phyloP scores from a whole-genome alignment of 2,329 filamentous ascomycete genomes.

The Cladobotryum mycophilum region DNA sequence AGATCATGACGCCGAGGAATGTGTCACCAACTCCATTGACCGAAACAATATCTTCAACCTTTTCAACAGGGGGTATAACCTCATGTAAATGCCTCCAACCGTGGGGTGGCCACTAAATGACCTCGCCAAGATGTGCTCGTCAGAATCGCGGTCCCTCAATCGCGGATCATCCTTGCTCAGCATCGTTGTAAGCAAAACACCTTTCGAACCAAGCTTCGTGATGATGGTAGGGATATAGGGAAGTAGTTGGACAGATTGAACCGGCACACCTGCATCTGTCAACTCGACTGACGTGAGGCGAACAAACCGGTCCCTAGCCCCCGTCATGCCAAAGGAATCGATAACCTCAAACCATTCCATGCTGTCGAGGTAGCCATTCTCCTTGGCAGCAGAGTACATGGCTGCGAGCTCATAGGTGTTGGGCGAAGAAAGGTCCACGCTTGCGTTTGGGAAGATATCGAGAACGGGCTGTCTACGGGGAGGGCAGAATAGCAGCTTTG shows the following conservation, averaged over 20 bases:
- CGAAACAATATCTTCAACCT: constrained; percentile 67
- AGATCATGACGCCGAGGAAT: constrained; percentile 78
- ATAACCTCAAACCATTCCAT: constrained; percentile 73
- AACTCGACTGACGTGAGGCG: constrained; percentile 59
- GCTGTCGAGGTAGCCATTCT: constrained; percentile 61
- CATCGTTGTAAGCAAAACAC: constrained; percentile 69
- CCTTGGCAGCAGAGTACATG: constrained; percentile 67
- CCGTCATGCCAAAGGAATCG: constrained; percentile 69
- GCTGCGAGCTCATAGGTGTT: constrained; percentile 76
- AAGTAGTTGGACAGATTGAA: constrained; percentile 76
- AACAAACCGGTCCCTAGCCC: constrained; percentile 67
- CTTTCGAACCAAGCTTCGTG: constrained; percentile 72
- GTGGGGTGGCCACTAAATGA: constrained; percentile 44
- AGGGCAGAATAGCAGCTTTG: constrained; percentile 57
- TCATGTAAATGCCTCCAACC: constrained; percentile 77
- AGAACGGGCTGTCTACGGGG: constrained; percentile 34
- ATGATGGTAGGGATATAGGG: constrained; percentile 82
- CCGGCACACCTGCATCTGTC: constrained; percentile 74
- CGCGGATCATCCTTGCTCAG: constrained; percentile 62
- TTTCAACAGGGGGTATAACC: constrained; percentile 60
- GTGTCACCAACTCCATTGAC: constrained; percentile 96
- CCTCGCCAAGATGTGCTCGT: constrained; percentile 66
- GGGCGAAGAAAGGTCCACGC: constrained; percentile 71
- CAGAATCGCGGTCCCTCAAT: constrained; percentile 54
- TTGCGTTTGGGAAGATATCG: constrained; percentile 52